Base-by-base conservation (phyloP, 768 basidiomycete species). In the Amanita phalloides region DNA sequence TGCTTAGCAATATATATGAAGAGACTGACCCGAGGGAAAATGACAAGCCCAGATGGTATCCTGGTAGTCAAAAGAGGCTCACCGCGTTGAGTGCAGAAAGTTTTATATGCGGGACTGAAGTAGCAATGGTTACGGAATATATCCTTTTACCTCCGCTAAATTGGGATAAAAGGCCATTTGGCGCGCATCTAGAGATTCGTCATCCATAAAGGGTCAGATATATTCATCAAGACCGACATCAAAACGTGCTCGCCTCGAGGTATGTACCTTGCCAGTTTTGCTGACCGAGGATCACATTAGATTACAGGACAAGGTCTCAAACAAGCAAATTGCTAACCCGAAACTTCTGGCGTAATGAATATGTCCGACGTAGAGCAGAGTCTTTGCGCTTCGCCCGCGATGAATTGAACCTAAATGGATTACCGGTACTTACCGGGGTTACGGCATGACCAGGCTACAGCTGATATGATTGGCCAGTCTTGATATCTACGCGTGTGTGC, bases 231-330 rank as follows among this genome's bases (percentile, higher is more conserved):
- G 68, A 66, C 67, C 64, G 66, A 68, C 68, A 73, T 72, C 71
- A 70, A 64, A 75, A 71, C 74, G 74, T 75, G 74, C 63, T 57
- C 55, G 60, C 72, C 73, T 70, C 70, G 64, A 70, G 72, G 71
- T 67, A 54, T 54, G 49, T 39, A 10, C 37, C 51, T 36, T 45
- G 42, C 33, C 20, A 37, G 14, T 14, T 32, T 26, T 26, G 25
- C 41, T 33, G 39, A 14, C 51, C 51, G 51, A 52, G 51, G 51
- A 45, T 52, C 43, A 42, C 49, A 33, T 33, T 39, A 30, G 28
- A 30, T 49, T 23, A 28, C 13, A 20, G 17, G 50, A 51, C 30
- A 17, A 44, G 26, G 14, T n/a, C 42, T 35, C 26, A 35, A 45
- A 44, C 21, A 33, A 25, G 46, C 6, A 37, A 52, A 23, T 30